phyloP scores from a whole-genome alignment of 2,329 filamentous ascomycete genomes.

The Chaetomium olivaceum region DNA sequence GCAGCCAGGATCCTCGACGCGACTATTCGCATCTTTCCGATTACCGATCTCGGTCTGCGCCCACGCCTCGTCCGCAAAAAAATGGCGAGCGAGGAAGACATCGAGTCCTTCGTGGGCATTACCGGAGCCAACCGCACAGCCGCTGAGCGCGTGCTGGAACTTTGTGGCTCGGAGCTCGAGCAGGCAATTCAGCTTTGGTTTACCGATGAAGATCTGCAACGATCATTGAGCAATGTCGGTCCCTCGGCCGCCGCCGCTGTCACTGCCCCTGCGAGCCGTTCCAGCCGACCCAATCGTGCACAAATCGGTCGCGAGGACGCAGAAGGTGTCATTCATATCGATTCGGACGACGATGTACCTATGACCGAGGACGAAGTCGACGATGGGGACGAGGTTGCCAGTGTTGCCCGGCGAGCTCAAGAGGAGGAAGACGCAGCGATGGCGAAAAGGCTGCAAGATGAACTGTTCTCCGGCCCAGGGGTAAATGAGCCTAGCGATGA shows the following conservation, averaged over 20 bases:
- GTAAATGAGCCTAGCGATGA: slow-evolving; percentile 63
- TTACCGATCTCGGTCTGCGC: background rate
- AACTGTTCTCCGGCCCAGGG: slow-evolving; percentile 66
- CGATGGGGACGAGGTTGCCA: slow-evolving; percentile 44
- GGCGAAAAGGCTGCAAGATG: slow-evolving; percentile 87
- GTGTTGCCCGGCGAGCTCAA: slow-evolving; percentile 51
- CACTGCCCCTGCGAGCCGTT: slow-evolving; percentile 19
- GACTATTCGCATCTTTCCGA: background rate
- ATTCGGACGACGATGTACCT: slow-evolving; percentile 67
- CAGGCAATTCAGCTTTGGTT: slow-evolving; percentile 89
- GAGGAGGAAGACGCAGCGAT: slow-evolving; percentile 92
- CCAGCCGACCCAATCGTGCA: slow-evolving; percentile 28
- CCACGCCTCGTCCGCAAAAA: slow-evolving; percentile 30
- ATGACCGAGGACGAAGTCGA: slow-evolving; percentile 47
- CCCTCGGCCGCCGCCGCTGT: slow-evolving; percentile 37
- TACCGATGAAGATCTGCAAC: slow-evolving; percentile 75
- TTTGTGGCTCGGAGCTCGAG: slow-evolving; percentile 81
- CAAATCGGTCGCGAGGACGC: slow-evolving; percentile 52
- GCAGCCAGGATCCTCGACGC: background rate
- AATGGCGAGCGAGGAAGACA: slow-evolving; percentile 65
- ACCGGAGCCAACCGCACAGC: slow-evolving; percentile 73
- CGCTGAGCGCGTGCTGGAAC: slow-evolving; percentile 78
- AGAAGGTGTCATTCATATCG: slow-evolving; percentile 69
- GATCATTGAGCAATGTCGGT: slow-evolving; percentile 45
- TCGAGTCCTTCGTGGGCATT: slow-evolving; percentile 78